Conservation (phyloP, 176 grass and related monocot genomes). For the Cenchrus fungigraminus region DNA sequence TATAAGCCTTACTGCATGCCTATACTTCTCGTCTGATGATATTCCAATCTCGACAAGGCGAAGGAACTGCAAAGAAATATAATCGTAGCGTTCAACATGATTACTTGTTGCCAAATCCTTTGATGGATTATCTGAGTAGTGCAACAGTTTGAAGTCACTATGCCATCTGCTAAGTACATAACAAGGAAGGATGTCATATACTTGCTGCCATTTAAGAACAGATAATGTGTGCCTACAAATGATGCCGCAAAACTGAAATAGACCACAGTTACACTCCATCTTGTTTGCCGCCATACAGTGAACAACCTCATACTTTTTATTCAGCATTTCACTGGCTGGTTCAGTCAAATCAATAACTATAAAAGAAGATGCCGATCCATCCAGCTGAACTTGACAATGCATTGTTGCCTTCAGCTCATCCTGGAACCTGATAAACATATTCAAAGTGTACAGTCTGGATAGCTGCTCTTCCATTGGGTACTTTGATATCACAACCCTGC, state of each 20-base stretch:
- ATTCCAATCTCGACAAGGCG: conserved; percentile 71
- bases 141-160: conserved; percentile 60
- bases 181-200: conserved; percentile 59
- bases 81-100: conserved; percentile 68
- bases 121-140: conserved; percentile 50
- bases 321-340: conserved; percentile 43
- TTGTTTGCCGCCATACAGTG: conserved; percentile 56
- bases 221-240: conserved; percentile 70
- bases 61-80: conserved; percentile 69
- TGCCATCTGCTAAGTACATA: conserved; percentile 75
- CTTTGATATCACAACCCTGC: conserved; percentile 56
- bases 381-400: conserved; percentile 59
- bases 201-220: conserved; percentile 70
- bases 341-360: conserved; percentile 62
- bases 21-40: conserved; percentile 69
- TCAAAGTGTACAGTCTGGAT: conserved; percentile 69
- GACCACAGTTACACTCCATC: conserved; percentile 68
- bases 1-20: conserved; percentile 58
- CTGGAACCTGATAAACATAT: conserved; percentile 75
- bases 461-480: conserved; percentile 74
- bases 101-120: conserved; percentile 56
- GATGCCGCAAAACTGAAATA: conserved; percentile 68
- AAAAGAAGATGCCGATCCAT: conserved; percentile 60
- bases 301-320: conserved; percentile 68
- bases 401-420: conserved; percentile 66